These are phyloP conservation scores for Abelmoschus esculentus DNA, from an alignment of 345 rosid species.

Conservation along the genomic window DNA sequence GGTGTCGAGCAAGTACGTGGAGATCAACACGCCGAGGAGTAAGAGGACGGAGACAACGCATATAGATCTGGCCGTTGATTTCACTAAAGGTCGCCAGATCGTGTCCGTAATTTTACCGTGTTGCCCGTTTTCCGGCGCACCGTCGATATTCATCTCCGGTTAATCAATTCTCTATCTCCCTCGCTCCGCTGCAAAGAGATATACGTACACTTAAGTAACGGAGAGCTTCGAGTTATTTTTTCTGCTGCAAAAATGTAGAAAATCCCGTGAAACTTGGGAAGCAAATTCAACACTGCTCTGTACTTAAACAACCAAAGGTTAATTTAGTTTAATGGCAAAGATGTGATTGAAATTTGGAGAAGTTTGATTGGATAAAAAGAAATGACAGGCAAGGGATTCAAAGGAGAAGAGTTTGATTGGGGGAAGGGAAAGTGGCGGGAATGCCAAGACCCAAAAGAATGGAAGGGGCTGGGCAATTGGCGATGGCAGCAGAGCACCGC, in stretches of 20 bases:
- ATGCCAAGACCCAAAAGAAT: too few relatives aligned
- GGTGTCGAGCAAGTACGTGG: conserved; percentile 57
- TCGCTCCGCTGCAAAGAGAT: neutral
- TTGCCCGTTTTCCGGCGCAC: conserved; percentile 15
- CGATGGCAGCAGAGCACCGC: neutral
- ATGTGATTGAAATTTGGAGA: too few relatives aligned
- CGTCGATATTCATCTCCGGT: conserved; percentile 19
- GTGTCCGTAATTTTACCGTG: conserved; percentile 26
- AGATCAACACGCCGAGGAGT: conserved; percentile 54
- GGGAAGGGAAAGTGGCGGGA: neutral
- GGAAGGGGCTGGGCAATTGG: neutral
- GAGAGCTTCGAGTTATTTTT: too few relatives aligned
- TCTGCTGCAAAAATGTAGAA: neutral
- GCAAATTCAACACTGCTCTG: too few relatives aligned
- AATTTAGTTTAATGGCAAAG: too few relatives aligned
- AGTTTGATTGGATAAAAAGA: neutral
- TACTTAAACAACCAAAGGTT: too few relatives aligned
- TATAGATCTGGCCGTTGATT: conserved; percentile 30
- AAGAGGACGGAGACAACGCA: conserved; percentile 39
- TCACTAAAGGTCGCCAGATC: conserved; percentile 33
- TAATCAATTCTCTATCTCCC: neutral
- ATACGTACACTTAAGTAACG: too few relatives aligned
- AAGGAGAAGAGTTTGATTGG: neutral
- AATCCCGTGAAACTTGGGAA: neutral
- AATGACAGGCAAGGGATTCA: neutral